Evolutionary conservation across 2,329 filamentous ascomycete species (phyloP).

Genomic region (Karstenula rhodostoma): DNA sequence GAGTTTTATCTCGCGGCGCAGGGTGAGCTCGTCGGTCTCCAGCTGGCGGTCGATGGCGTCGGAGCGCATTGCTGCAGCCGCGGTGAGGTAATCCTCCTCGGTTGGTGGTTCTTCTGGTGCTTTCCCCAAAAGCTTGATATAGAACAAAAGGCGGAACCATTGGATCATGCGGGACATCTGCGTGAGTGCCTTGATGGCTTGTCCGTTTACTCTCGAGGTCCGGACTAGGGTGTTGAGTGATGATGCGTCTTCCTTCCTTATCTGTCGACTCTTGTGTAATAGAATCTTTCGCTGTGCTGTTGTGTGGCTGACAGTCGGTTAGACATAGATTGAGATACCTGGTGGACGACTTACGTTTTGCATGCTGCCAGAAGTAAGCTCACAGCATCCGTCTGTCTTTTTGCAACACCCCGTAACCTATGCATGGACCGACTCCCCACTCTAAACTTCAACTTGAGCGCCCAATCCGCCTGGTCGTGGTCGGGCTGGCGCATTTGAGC

Average conservation of each 20-base stretch:
- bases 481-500: constrained; percentile 39
- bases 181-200: constrained; percentile 38
- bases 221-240: constrained; percentile 38
- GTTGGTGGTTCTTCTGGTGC: constrained; percentile 30
- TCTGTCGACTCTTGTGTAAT: constrained; percentile 47
- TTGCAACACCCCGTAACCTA: constrained; percentile 40
- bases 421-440: constrained; percentile 44
- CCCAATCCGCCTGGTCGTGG: constrained; percentile 42
- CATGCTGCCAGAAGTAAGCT: constrained; percentile 39
- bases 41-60: constrained; percentile 47
- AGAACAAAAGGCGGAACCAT: constrained; percentile 41
- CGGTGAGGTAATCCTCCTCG: constrained; percentile 42
- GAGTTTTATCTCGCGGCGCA: constrained; percentile 46
- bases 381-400: constrained; percentile 46
- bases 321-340: not conserved
- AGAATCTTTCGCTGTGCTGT: constrained; percentile 48
- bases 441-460: constrained; percentile 42
- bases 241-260: constrained; percentile 42
- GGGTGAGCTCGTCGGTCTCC: constrained; percentile 42
- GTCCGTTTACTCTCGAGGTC: constrained; percentile 40
- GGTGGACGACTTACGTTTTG: constrained; percentile 32
- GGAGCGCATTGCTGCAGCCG: constrained; percentile 42
- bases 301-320: constrained; percentile 36
- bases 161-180: constrained; percentile 44
- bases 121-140: constrained; percentile 35